Evolutionary conservation across 2,329 filamentous ascomycete genomes (phyloP).

Genomic region (Xylariales sp.): DNA sequence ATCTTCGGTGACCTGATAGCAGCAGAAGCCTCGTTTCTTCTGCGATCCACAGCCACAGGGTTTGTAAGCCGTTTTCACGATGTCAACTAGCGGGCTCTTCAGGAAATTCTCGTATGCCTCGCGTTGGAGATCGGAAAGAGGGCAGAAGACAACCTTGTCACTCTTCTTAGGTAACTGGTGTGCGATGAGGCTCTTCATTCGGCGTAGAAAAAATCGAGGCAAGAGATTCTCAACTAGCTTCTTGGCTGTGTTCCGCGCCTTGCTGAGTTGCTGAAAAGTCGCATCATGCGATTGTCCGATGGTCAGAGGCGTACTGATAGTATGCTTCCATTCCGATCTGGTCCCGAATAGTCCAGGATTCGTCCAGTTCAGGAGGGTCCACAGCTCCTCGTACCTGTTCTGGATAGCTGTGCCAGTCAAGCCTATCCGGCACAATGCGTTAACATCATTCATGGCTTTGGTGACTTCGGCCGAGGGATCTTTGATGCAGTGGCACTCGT

Average conservation of each 20-base stretch:
- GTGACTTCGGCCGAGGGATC: conserved; percentile 73
- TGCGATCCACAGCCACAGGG: conserved; percentile 65
- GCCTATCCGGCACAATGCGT: conserved; percentile 86
- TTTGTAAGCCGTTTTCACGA: conserved; percentile 64
- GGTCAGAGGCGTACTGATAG: conserved; percentile 74
- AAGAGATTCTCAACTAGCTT: conserved; percentile 83
- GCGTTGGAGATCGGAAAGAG: conserved; percentile 74
- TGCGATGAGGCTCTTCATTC: conserved; percentile 90
- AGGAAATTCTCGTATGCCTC: conserved; percentile 80
- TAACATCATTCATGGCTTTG: conserved; percentile 82
- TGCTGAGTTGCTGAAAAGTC: conserved; percentile 74
- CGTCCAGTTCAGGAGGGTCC: conserved; percentile 94
- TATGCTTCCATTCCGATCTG: conserved; percentile 69
- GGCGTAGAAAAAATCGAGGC: conserved; percentile 82
- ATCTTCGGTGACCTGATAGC: conserved; percentile 53
- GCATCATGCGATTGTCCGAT: conserved; percentile 91
- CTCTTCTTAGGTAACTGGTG: conserved; percentile 92
- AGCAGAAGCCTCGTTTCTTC: conserved; percentile 79
- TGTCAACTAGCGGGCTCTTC: conserved; percentile 63
- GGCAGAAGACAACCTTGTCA: conserved; percentile 92
- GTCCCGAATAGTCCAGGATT: conserved; percentile 70
- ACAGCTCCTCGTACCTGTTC: conserved; percentile 95
- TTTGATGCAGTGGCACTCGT: conserved; percentile 91
- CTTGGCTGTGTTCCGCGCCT: conserved; percentile 74
- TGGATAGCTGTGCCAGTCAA: conserved; percentile 95